Percentiles rank a stretch among this genome's conserved stretches.
Conservation (phyloP, 768 basidiomycete species). For the Tephrocybe sp. region DNA sequence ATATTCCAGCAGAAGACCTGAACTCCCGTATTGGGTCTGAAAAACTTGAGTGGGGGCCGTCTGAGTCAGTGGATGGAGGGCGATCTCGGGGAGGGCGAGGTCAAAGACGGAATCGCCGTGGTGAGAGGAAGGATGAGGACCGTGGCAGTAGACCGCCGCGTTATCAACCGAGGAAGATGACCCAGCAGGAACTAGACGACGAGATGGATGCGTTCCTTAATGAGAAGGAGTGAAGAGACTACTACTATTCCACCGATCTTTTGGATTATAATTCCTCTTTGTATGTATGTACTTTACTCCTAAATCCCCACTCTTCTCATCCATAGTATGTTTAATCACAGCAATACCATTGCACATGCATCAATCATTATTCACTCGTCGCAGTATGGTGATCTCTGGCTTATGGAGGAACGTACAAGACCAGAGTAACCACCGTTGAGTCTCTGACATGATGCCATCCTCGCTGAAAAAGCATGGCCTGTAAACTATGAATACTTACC, state of each 20-base stretch:
- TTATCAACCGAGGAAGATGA: conserved; percentile 48
- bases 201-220: conserved; percentile 80
- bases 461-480: not conserved
- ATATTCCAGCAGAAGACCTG: conserved; percentile 16
- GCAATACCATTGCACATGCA: too few species aligned
- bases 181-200: conserved; percentile 76
- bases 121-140: conserved; percentile 23
- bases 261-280: conserved; percentile 1
- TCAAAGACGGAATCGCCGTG: conserved; percentile 19
- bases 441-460: not conserved
- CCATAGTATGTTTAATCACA: not conserved
- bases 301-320: conserved; percentile 1
- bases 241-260: not conserved
- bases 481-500: not conserved
- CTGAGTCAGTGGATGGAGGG: conserved; percentile 5
- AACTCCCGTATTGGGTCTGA: conserved; percentile 19
- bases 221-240: conserved; percentile 30
- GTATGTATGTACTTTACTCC: conserved; percentile 13
- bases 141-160: conserved; percentile 33
- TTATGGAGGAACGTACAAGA: too few species aligned
- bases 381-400: not conserved
- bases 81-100: conserved; percentile 14
- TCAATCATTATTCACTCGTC: not conserved
- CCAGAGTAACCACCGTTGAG: not conserved
- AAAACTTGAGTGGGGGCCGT: conserved; percentile 16